These are phyloP conservation scores for Terana coerulea DNA, from an alignment of 768 basidiomycete genomes.

Conservation along the genomic window DNA sequence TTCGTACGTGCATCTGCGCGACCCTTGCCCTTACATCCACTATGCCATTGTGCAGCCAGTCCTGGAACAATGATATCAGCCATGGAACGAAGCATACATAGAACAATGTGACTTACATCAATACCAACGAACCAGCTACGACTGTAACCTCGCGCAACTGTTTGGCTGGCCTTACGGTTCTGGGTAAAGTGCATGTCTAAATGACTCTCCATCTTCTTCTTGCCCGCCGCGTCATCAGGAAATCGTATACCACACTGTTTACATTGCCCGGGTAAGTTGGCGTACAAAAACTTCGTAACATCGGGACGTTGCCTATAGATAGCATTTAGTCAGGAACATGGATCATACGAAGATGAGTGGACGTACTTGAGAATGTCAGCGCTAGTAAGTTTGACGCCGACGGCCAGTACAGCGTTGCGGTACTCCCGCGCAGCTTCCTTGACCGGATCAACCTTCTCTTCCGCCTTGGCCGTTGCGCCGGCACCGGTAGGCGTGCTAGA, in stretches of 20 bases:
- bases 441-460: slow-evolving; percentile 36
- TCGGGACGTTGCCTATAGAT: slow-evolving; percentile 52
- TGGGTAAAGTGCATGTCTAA: slow-evolving; percentile 96
- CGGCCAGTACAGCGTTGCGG: slow-evolving; percentile 52
- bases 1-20: slow-evolving; percentile 49
- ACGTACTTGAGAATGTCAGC: slow-evolving; percentile 72
- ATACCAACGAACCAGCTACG: slow-evolving; percentile 84
- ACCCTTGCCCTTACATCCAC: slow-evolving; percentile 66
- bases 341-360: neutral
- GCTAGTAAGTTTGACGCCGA: slow-evolving; percentile 59
- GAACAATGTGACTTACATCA: slow-evolving; percentile 54
- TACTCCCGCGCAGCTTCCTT: slow-evolving; percentile 54
- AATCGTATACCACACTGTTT: slow-evolving; percentile 93
- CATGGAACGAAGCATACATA: neutral
- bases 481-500: slow-evolving; percentile 49
- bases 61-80: slow-evolving; percentile 7
- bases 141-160: slow-evolving; percentile 78
- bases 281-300: slow-evolving; percentile 66
- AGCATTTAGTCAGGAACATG: neutral
- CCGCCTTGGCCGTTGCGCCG: slow-evolving; percentile 36
- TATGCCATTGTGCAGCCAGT: slow-evolving; percentile 70
- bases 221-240: slow-evolving; percentile 65
- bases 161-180: slow-evolving; percentile 79
- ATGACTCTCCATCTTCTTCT: slow-evolving; percentile 79
- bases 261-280: slow-evolving; percentile 77